Percentiles rank a stretch among this genome's conserved stretches.
Evolutionary conservation across 2,329 filamentous ascomycete species (phyloP).

Genomic region (Curvularia spicifera): DNA sequence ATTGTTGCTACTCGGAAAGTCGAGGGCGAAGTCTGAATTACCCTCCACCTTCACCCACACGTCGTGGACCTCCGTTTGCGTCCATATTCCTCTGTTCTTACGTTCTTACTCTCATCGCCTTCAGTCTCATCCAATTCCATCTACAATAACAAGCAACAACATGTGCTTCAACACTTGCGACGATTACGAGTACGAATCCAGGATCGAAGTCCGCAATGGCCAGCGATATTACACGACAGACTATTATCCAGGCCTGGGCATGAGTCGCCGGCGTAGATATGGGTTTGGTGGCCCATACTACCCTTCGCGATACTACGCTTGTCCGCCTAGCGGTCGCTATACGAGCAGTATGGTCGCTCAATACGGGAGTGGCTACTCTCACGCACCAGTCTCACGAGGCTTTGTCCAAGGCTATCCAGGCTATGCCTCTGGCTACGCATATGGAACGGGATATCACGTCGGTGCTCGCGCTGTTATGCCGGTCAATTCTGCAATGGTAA

Average conservation of each 20-base stretch:
- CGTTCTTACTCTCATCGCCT: neutral
- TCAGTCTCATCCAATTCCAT: neutral
- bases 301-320: slow-evolving; percentile 35
- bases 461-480: slow-evolving; percentile 31
- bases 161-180: slow-evolving; percentile 37
- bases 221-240: slow-evolving; percentile 18
- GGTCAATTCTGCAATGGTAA: slow-evolving; percentile 31
- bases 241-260: slow-evolving; percentile 19
- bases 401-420: slow-evolving; percentile 5
- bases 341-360: slow-evolving; percentile 12
- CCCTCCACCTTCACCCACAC: neutral
- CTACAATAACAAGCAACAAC: slow-evolving; percentile 4
- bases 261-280: slow-evolving; percentile 28
- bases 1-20: neutral
- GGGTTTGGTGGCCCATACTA: slow-evolving; percentile 37
- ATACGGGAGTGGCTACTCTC: slow-evolving; percentile 5
- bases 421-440: slow-evolving; percentile 16
- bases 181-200: slow-evolving; percentile 23
- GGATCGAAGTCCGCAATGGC: slow-evolving; percentile 23
- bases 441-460: slow-evolving; percentile 24
- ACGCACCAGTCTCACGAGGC: neutral
- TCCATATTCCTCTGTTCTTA: slow-evolving; percentile 2
- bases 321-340: slow-evolving; percentile 22
- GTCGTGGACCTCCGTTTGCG: slow-evolving; percentile 8
- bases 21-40: neutral